A percentile compares a stretch with the other conserved stretches of the same genome.
Conservation (phyloP, 169 alveolate genomes). For the Amoebophrya sp. region DNA sequence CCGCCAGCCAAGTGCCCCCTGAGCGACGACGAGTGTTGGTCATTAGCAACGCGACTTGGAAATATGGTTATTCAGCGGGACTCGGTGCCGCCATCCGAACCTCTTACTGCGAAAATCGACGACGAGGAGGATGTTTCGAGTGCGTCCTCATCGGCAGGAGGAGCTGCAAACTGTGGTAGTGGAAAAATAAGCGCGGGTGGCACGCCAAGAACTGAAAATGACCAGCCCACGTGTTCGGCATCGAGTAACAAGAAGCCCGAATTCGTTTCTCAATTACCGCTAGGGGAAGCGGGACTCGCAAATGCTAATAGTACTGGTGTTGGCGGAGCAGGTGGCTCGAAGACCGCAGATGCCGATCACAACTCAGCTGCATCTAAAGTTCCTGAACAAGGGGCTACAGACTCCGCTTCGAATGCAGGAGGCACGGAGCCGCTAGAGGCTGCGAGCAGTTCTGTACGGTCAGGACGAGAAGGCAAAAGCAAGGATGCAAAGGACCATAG, state of each 20-base stretch:
- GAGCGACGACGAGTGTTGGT: neutral
- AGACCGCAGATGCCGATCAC: too few relatives aligned
- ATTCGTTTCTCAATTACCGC: neutral
- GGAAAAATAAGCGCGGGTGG: neutral
- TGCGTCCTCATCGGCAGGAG: too few relatives aligned
- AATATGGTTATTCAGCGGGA: neutral
- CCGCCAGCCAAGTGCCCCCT: neutral
- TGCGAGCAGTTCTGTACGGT: too few relatives aligned
- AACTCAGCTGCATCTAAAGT: neutral
- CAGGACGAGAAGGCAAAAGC: neutral
- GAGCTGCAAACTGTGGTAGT: too few relatives aligned
- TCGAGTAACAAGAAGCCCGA: neutral
- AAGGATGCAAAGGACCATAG: neutral
- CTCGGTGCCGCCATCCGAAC: neutral
- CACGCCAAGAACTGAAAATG: neutral
- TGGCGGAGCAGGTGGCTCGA: too few relatives aligned
- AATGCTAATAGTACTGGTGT: too few relatives aligned
- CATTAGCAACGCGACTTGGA: neutral
- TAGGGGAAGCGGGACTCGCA: neutral
- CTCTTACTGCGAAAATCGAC: neutral
- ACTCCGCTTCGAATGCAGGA: neutral
- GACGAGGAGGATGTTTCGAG: too few relatives aligned
- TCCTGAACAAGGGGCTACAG: neutral
- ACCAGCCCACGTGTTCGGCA: neutral
- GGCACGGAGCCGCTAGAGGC: neutral